Base-by-base conservation (phyloP, 192 early-diverging fungal genomes). In the Entomortierella lignicola region DNA sequence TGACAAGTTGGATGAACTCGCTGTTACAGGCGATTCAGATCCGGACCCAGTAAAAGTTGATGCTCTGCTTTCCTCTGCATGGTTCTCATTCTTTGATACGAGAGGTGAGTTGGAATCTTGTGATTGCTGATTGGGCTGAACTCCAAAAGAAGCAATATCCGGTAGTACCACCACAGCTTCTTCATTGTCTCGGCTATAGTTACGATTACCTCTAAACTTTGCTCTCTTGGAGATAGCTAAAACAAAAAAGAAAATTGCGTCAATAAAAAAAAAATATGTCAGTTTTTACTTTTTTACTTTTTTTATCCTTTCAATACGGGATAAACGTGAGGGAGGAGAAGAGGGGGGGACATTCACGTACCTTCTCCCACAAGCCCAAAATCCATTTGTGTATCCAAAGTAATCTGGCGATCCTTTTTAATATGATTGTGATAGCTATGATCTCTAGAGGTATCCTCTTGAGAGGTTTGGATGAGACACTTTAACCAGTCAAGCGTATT, bases 401-500 rank as follows among this genome's bases (percentile, higher is more conserved):
- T n/a, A 13, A 32, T 50, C 30, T 44, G 52, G 20, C 43, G 60
- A 27, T 62, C 60, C 23, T 27, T 57, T 48, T 13, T 13, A 10
- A 26, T 53, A 26, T 18, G 44, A 6, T 60, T 57, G 2, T 21
- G 32, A 30, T 43, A 39, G 23, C 27, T 23, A 15, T 60, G 52
- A 26, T 62, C 60, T 31, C 18, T 61, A 7, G 44, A 12, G 17
- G n/a, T 37, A 2, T 23, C 44, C 15, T 63, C 37, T 11, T 58
- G 34, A 26, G 53, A 29, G 13, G 74, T 67, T n/a, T 69, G 66
- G 61, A 79, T 65, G 15, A 79, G 27, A 56, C 75, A 79, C 44
- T 70, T 69, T 50, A 79, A 52, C 67, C 75, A 79, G 50, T 70
- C 75, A 5, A 70, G 48, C 23, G 66, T 42, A 15, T 66, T 59